Evolutionary conservation across 1,284 basidiomycete species (phyloP).

Genomic region (Trichosporon inkin): DNA sequence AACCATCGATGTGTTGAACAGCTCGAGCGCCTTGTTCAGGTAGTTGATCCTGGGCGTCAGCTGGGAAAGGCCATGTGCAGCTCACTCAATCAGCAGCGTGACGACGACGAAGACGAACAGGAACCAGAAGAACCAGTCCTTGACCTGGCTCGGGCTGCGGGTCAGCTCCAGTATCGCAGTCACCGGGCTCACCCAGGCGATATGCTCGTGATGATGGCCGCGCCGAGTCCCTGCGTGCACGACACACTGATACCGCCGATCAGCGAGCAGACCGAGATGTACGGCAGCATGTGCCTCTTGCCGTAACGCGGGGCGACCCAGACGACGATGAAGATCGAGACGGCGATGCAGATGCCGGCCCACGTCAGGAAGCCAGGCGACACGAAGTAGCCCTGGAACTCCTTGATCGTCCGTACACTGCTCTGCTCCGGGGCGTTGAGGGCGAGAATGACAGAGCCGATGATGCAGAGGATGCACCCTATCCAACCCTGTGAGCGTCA

Average conservation of each 20-base stretch:
- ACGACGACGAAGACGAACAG: slow-evolving; percentile 76
- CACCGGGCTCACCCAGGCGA: slow-evolving; percentile 60
- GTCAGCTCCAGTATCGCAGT: slow-evolving; percentile 4
- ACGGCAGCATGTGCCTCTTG: slow-evolving; percentile 91
- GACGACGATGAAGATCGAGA: slow-evolving; percentile 38
- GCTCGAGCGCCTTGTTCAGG: slow-evolving; percentile 90
- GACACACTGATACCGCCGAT: slow-evolving; percentile 96
- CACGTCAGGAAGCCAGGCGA: slow-evolving; percentile 82
- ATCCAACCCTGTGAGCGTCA: slow-evolving; percentile 65
- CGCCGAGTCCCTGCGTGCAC: slow-evolving; percentile 88
- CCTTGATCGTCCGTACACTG: slow-evolving; percentile 70
- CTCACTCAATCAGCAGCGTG: slow-evolving; percentile 57
- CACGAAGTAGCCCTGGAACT: slow-evolving; percentile 78
- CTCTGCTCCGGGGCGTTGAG: slow-evolving; percentile 75
- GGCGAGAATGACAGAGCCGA: slow-evolving; percentile 63
- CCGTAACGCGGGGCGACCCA: slow-evolving; percentile 62
- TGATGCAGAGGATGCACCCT: slow-evolving; percentile 79
- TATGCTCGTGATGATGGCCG: slow-evolving; percentile 81
- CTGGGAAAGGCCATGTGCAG: not conserved
- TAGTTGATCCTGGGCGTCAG: slow-evolving; percentile 70
- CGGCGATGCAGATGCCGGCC: slow-evolving; percentile 46
- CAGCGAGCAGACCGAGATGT: slow-evolving; percentile 88
- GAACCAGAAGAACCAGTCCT: slow-evolving; percentile 78
- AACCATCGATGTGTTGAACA: slow-evolving; percentile 89
- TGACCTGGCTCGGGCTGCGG: slow-evolving; percentile 48